Percentiles rank a stretch among this genome's conserved stretches.
Conservation (phyloP, 2,329 filamentous ascomycete species). For the Ceratocystis diversiconidia region DNA sequence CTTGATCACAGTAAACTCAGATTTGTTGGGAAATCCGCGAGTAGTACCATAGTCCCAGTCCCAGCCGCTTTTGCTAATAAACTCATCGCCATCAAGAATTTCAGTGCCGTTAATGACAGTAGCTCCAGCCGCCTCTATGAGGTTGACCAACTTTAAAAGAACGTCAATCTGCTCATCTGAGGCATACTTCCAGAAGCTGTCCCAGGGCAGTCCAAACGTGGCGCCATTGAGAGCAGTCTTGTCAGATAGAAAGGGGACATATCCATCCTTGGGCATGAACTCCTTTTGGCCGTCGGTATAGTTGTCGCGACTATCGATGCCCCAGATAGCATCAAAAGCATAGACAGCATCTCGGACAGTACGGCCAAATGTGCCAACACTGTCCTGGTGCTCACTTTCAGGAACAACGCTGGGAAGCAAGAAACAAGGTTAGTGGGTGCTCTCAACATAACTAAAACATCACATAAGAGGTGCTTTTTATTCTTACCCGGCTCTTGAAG, state of each 20-base stretch:
- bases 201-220: constrained; percentile 57
- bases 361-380: constrained; percentile 51
- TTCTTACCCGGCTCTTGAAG: constrained; percentile 38
- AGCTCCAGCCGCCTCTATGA: constrained; percentile 47
- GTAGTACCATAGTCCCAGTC: constrained; percentile 55
- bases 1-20: constrained; percentile 59
- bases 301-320: constrained; percentile 48
- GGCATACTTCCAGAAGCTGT: constrained; percentile 53
- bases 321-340: constrained; percentile 54
- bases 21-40: constrained; percentile 54
- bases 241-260: constrained; percentile 40
- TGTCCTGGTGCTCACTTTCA: constrained; percentile 53
- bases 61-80: constrained; percentile 55
- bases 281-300: constrained; percentile 46
- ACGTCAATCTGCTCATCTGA: constrained; percentile 39
- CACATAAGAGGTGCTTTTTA: background rate
- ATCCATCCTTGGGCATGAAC: constrained; percentile 41
- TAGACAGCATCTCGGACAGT: constrained; percentile 56
- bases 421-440: background rate
- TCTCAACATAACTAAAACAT: background rate
- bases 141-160: constrained; percentile 29
- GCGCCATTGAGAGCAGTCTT: constrained; percentile 43
- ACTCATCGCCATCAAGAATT: constrained; percentile 45
- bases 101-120: constrained; percentile 57
- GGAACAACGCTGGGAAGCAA: constrained; percentile 38